Conservation (phyloP, 768 basidiomycete genomes). For the Boletus subparvulus region DNA sequence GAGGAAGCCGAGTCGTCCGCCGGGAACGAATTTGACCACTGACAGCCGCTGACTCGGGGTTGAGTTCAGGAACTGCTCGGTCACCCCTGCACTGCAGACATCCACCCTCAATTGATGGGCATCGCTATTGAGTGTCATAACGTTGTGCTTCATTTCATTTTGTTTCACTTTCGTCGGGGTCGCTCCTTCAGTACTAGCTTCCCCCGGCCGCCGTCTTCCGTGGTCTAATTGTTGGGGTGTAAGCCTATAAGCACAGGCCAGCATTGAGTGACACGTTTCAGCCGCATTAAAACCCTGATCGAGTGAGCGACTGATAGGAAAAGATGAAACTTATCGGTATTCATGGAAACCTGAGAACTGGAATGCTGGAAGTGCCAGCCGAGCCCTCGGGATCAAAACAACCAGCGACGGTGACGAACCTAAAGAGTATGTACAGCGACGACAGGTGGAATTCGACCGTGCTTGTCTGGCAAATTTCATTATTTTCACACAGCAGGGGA, state of each 20-base stretch:
- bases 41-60: background rate
- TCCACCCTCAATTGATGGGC: conserved; percentile 1
- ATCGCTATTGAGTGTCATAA: conserved; percentile 4
- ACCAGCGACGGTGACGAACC: background rate
- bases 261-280: conserved; percentile 24
- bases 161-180: background rate
- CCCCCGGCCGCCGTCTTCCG: conserved; percentile 16
- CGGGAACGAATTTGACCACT: background rate
- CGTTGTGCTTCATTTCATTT: background rate
- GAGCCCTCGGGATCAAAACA: conserved; percentile 6
- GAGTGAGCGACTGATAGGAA: conserved; percentile 8
- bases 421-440: background rate
- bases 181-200: background rate
- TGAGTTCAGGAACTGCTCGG: background rate
- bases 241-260: conserved; percentile 9
- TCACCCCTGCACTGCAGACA: background rate
- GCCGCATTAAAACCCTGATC: conserved; percentile 22
- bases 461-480: conserved; percentile 4
- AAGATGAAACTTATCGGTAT: conserved; percentile 15
- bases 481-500: background rate
- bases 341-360: conserved; percentile 16
- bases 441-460: conserved; percentile 3
- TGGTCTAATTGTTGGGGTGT: conserved; percentile 1
- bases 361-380: conserved; percentile 10
- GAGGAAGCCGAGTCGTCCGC: background rate